Evolutionary conservation across 441 rosid genomes (phyloP).

Genomic region (Brassica balearica): DNA sequence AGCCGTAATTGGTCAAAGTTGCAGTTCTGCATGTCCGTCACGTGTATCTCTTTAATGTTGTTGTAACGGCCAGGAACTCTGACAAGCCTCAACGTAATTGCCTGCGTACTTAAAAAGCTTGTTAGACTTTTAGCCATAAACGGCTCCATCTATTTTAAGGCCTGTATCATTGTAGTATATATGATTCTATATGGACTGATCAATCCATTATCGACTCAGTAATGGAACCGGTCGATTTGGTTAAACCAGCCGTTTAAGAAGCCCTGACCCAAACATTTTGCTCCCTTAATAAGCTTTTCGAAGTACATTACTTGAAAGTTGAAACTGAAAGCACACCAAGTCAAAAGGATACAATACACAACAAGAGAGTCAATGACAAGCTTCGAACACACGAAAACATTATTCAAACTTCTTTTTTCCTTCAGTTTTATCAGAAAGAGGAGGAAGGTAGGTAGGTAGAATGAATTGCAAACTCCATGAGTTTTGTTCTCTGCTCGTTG

Average conservation of each 20-base stretch:
- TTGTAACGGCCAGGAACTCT: background rate
- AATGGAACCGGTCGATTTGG: background rate
- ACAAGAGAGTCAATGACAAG: too few relatives aligned
- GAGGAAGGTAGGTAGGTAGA: too few relatives aligned
- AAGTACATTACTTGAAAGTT: too few relatives aligned
- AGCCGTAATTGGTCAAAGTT: slow-evolving; percentile 10
- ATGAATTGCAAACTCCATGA: too few relatives aligned
- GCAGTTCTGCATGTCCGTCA: slow-evolving; percentile 6
- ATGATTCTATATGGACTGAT: background rate
- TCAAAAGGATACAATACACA: too few relatives aligned
- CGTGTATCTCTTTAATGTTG: slow-evolving; percentile 15
- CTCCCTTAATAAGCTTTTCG: too few relatives aligned
- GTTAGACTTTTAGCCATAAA: slow-evolving; percentile 3
- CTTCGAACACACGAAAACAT: too few relatives aligned
- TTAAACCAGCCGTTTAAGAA: background rate
- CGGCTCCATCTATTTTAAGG: background rate
- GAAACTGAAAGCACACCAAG: too few relatives aligned
- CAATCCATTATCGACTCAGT: background rate
- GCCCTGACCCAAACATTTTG: too few relatives aligned
- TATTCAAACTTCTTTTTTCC: too few relatives aligned
- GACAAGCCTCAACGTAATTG: slow-evolving; percentile 14
- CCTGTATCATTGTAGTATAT: background rate
- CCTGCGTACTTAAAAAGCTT: background rate
- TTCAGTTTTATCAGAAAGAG: too few relatives aligned
- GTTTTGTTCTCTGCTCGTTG: too few relatives aligned